Conservation (phyloP, 768 basidiomycete genomes). For the Lenzites betulinus region DNA sequence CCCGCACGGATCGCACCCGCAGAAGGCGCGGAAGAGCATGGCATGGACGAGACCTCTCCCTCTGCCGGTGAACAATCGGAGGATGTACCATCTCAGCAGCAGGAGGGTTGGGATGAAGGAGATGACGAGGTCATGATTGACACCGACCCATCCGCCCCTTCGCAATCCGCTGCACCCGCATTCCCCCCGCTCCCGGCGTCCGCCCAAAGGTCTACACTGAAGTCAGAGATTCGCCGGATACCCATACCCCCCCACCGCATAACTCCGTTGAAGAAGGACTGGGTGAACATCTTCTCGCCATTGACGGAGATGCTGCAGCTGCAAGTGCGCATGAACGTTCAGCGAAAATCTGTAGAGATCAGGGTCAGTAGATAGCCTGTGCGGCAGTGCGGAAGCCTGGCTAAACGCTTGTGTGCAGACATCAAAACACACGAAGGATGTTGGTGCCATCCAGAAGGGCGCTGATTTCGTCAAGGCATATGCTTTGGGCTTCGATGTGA, state of each 20-base stretch:
- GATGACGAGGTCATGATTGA: constrained; percentile 71
- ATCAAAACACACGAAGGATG: constrained; percentile 91
- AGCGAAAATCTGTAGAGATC: constrained; percentile 86
- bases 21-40: constrained; percentile 24
- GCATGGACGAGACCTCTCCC: constrained; percentile 17
- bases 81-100: neutral
- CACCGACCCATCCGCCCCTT: constrained; percentile 44
- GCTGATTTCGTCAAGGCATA: constrained; percentile 97
- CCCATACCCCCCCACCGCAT: constrained; percentile 95
- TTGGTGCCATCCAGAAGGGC: constrained; percentile 93
- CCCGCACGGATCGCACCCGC: constrained; percentile 18
- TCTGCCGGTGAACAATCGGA: constrained; percentile 7
- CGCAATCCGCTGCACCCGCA: constrained; percentile 56
- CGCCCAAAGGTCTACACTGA: constrained; percentile 56
- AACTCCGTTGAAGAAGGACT: constrained; percentile 96
- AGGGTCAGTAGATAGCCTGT: constrained; percentile 57
- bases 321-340: constrained; percentile 97
- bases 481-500: constrained; percentile 92
- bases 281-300: constrained; percentile 94
- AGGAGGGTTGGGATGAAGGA: constrained; percentile 32
- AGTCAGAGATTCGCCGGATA: constrained; percentile 86
- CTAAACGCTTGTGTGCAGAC: constrained; percentile 52
- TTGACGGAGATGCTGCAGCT: constrained; percentile 92
- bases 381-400: neutral
- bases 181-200: constrained; percentile 71